phyloP scores from a whole-genome alignment of 345 rosid species.

The Camelina hispida region DNA sequence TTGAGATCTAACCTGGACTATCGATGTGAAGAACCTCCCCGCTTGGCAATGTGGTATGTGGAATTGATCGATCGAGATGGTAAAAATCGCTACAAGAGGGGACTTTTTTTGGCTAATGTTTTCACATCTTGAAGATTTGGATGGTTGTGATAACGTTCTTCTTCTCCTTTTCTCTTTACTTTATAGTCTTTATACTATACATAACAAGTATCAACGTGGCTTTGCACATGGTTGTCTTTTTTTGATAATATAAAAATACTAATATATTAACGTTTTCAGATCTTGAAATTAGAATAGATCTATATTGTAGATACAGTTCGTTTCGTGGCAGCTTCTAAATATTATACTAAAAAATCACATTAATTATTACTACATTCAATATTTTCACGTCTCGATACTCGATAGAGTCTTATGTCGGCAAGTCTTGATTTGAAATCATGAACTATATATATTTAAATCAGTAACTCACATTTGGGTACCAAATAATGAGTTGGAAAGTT shows the following conservation, averaged over 20 bases:
- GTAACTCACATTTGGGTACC: neutral
- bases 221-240: conserved; percentile 10
- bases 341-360: no score
- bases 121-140: conserved; percentile 8
- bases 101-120: neutral
- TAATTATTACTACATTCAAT: neutral
- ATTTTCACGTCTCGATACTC: conserved; percentile 3
- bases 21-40: neutral
- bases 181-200: neutral
- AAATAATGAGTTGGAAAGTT: neutral
- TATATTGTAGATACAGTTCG: neutral
- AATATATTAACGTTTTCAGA: neutral
- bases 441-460: neutral
- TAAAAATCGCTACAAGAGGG: neutral
- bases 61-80: neutral
- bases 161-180: conserved; percentile 3
- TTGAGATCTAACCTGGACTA: conserved; percentile 8
- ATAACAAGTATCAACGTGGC: neutral
- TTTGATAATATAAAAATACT: neutral
- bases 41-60: conserved; percentile 1
- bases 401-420: neutral
- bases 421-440: neutral
- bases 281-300: neutral
- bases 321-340: neutral
- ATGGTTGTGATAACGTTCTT: neutral